Evolutionary conservation across 2,329 filamentous ascomycete genomes (phyloP).

Genomic region (Fusarium pilosicola): DNA sequence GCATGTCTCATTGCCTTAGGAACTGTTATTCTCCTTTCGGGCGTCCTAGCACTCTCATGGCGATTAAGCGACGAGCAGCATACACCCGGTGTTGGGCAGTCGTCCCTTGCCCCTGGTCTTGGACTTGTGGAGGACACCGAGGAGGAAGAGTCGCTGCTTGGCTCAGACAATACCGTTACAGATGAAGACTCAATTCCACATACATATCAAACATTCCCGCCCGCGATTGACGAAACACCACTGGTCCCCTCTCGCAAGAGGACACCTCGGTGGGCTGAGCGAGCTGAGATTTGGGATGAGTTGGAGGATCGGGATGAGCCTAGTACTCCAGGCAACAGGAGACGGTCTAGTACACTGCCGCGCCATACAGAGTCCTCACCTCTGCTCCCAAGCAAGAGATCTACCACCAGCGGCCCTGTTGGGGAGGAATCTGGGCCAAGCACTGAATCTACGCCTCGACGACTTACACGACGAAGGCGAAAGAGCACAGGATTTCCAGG

Average conservation of each 20-base stretch:
- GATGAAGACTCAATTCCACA: slow-evolving; percentile 53
- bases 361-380: slow-evolving; percentile 53
- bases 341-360: slow-evolving; percentile 62
- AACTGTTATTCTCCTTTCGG: slow-evolving; percentile 84
- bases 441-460: slow-evolving; percentile 46
- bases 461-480: slow-evolving; percentile 57
- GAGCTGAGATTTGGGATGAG: slow-evolving; percentile 87
- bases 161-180: slow-evolving; percentile 56
- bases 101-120: slow-evolving; percentile 81
- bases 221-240: slow-evolving; percentile 51
- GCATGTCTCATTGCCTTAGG: slow-evolving; percentile 87
- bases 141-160: slow-evolving; percentile 64
- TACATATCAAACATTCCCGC: slow-evolving; percentile 61
- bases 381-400: slow-evolving; percentile 50
- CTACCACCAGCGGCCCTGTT: slow-evolving; percentile 44
- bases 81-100: slow-evolving; percentile 68
- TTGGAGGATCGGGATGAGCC: slow-evolving; percentile 76
- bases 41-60: slow-evolving; percentile 94
- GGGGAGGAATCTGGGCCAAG: slow-evolving; percentile 45
- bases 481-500: slow-evolving; percentile 71
- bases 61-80: slow-evolving; percentile 83
- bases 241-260: slow-evolving; percentile 57
- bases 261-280: slow-evolving; percentile 70
- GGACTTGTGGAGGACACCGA: slow-evolving; percentile 79
- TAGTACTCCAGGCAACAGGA: slow-evolving; percentile 52